Base-by-base conservation (phyloP, 441 rosid genomes). In the Euphorbia neoarborescens region DNA sequence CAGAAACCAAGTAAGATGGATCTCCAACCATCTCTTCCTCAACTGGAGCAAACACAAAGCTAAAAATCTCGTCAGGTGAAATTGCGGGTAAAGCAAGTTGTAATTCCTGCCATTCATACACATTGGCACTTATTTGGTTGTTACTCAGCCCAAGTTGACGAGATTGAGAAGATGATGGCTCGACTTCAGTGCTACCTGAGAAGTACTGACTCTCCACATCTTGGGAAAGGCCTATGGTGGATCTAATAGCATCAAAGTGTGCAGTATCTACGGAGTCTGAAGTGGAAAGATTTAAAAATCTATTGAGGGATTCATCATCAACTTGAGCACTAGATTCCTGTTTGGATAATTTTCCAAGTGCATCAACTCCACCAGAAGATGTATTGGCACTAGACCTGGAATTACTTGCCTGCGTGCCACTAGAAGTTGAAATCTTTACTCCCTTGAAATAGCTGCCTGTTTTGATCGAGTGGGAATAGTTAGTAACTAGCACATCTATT, bases 21-120 rank as follows among this genome's bases (percentile, higher is more conserved):
- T 92, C 98, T 66, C 88, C 98, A 34, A 74, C 85, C 89, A 92
- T 85, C 84, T 82, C 89, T 75, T 90, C 98, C 81, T 90, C 98
- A 65, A 86, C 86, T 73, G 91, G 86, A 76, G 92, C 86, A 84
- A 95, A 95, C 71, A 95, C 90, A 72, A 81, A 86, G 79, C 78
- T 86, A 77, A 87, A 92, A 87, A 95, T 82, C 85, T 92, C 99
- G 82, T 90, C 92, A 28, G 98, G 94, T 74, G 99, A 90, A 78
- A 92, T 84, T 35, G 87, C 90, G 64, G 99, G 85, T 20, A 97
- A 88, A 34, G 84, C 69, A 69, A 89, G 86, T 69, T 87, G 95
- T 53, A 88, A 78, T 65, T 88, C 95, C 71, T 81, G 98, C 85
- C 66, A 81, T 78, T 84, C 93, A 50, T 84, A 76, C 60, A 71